phyloP scores from a whole-genome alignment of 495 filamentous ascomycete genomes.

The Platismatia glauca region DNA sequence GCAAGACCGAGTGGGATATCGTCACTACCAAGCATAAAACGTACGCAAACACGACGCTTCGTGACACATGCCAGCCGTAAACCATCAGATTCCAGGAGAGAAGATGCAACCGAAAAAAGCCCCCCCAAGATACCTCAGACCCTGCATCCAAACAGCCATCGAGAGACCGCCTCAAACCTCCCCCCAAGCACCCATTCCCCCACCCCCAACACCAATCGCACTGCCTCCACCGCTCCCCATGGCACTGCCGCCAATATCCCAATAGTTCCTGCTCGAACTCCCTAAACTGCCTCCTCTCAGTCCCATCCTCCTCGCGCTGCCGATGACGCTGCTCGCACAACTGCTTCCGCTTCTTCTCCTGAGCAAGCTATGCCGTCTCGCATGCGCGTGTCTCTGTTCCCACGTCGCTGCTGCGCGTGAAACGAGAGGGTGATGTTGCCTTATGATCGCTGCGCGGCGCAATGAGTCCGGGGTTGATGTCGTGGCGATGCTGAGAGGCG shows the following conservation, averaged over 20 bases:
- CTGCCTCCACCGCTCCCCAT: slow-evolving; percentile 56
- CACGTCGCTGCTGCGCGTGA: slow-evolving; percentile 42
- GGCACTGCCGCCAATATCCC: slow-evolving; percentile 65
- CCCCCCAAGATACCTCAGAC: background rate
- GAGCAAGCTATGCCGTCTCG: slow-evolving; percentile 42
- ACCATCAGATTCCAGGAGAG: background rate
- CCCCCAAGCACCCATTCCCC: slow-evolving; percentile 64
- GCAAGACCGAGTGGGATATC: background rate
- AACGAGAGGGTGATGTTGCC: slow-evolving; percentile 78
- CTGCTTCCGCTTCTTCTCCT: slow-evolving; percentile 37
- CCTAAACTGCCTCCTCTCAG: slow-evolving; percentile 47
- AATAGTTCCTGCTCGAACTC: slow-evolving; percentile 58
- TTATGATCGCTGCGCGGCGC: slow-evolving; percentile 70
- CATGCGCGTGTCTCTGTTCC: slow-evolving; percentile 41
- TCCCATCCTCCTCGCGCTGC: slow-evolving; percentile 60
- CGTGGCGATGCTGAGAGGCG: slow-evolving; percentile 29
- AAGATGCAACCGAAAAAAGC: background rate
- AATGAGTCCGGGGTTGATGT: slow-evolving; percentile 54
- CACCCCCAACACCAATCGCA: slow-evolving; percentile 40
- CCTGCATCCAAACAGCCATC: background rate
- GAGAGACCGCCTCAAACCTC: slow-evolving; percentile 43
- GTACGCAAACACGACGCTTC: background rate
- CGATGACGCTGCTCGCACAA: slow-evolving; percentile 58
- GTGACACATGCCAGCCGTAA: background rate
- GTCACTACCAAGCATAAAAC: background rate